Evolutionary conservation across 202 grass and related monocot species (phyloP), one percentile per base, ranked within the genome.

Genomic region (Carex arenaria): DNA sequence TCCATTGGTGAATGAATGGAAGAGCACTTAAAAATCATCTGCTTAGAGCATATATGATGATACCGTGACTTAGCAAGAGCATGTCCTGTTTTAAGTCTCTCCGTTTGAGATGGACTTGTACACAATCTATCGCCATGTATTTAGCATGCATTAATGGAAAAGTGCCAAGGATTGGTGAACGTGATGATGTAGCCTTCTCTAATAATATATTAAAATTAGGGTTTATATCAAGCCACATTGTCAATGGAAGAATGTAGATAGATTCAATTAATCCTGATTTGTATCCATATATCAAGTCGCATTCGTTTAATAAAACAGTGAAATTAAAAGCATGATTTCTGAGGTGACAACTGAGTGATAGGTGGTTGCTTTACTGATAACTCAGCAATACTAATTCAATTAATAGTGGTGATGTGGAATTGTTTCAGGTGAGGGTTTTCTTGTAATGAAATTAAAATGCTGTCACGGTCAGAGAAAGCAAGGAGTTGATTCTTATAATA

Each of bases 211-310:
- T 31, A 36, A 31, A 78, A 28, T 78, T 78, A n/a, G 31, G 74
- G 74, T 61, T 78, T 78, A 78, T 78, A 78, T 78, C 54, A 4
- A 6, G 74, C 74, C 54, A 78, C 74, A 78, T 78, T 78, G 32
- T 38, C 74, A 12, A 61, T 32, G 38, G 54, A 78, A 78, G 54
- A 78, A 22, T 40, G 74, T 42, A 61, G 74, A 57, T 15, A 10
- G 2, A 26, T 45, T 72, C 69, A 72, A 26, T 72, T 19, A 49
- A 19, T 14, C 13, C 0, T 8, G 22, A 49, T 52, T 73, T 23
- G 5, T 26, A 20, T 23, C 45, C 2, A 52, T 28, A 52, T 47
- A 71, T 1, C 7, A 28, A 78, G 74, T 78, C 74, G 36, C 53
- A 20, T 1, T 78, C 53, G 30, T 57, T 60, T 11, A 78, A 60